These are phyloP conservation scores for Naganishia cerealis DNA, from an alignment of 1,284 basidiomycete species.

Conservation along the genomic window DNA sequence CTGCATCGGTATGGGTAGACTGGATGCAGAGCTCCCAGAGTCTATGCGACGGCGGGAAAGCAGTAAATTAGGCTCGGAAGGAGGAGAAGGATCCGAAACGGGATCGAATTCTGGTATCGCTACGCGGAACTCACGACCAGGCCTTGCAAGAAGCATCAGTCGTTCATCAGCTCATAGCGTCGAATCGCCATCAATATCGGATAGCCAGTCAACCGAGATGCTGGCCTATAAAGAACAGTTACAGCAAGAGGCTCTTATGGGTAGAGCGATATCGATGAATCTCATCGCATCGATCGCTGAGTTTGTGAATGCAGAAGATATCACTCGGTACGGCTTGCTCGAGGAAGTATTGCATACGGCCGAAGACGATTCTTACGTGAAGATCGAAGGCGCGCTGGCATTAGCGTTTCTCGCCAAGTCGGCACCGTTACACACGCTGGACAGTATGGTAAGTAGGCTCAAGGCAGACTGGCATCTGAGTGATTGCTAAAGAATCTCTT, in stretches of 20 bases:
- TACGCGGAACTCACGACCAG: not conserved
- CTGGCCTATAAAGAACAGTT: slow-evolving; percentile 43
- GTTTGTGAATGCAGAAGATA: slow-evolving; percentile 63
- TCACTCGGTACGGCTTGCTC: slow-evolving; percentile 67
- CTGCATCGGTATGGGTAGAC: slow-evolving; percentile 78
- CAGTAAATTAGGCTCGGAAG: not conserved
- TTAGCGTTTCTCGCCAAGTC: slow-evolving; percentile 84
- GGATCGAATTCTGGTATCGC: slow-evolving; percentile 1
- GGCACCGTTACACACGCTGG: slow-evolving; percentile 70
- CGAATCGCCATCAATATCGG: slow-evolving; percentile 7
- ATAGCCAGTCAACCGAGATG: slow-evolving; percentile 17
- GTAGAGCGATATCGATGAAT: slow-evolving; percentile 87
- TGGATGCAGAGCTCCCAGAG: slow-evolving; percentile 61
- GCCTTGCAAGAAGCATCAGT: slow-evolving; percentile 3
- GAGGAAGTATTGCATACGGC: slow-evolving; percentile 76
- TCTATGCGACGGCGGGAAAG: slow-evolving; percentile 17
- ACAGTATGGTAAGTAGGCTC: slow-evolving; percentile 62
- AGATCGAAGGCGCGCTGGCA: slow-evolving; percentile 85
- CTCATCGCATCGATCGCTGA: slow-evolving; percentile 67
- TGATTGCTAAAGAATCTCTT: slow-evolving; percentile 21
- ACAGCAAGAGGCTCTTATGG: slow-evolving; percentile 72
- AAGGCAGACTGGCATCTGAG: not conserved
- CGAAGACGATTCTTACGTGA: slow-evolving; percentile 77
- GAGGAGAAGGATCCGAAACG: slow-evolving; percentile 8
- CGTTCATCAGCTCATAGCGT: slow-evolving; percentile 6